These are phyloP conservation scores for Magnaporthiopsis incrustans DNA, from an alignment of 2,329 filamentous ascomycete species.

Conservation along the genomic window DNA sequence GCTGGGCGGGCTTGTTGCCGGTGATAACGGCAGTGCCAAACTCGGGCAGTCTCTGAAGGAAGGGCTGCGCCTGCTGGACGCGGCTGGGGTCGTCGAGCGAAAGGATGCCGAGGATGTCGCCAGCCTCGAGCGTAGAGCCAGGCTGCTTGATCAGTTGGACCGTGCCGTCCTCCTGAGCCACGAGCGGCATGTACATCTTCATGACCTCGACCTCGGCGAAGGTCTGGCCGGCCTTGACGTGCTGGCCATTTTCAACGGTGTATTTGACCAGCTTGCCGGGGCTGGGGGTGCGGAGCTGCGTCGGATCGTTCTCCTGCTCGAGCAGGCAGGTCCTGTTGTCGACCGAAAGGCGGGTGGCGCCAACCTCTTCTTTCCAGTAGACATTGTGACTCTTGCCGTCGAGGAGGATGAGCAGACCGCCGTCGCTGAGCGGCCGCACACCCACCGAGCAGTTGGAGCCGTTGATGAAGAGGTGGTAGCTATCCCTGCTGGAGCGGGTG, in stretches of 20 bases:
- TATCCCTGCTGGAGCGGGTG: conserved; percentile 83
- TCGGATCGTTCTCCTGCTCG: conserved; percentile 98
- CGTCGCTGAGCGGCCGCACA: conserved; percentile 85
- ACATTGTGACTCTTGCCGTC: conserved; percentile 93
- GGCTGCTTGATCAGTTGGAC: conserved; percentile 99
- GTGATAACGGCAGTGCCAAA: conserved; percentile 80
- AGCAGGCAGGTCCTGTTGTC: conserved; percentile 97
- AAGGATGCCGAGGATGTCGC: conserved; percentile 96
- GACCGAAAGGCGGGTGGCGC: conserved; percentile 88
- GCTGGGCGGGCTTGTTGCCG: conserved; percentile 85
- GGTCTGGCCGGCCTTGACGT: conserved; percentile 84
- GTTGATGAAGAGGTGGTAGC: conserved; percentile 98
- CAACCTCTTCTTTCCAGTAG: conserved; percentile 99
- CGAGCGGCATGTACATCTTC: conserved; percentile 99
- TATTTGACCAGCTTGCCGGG: conserved; percentile 98
- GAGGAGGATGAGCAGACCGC: conserved; percentile 84
- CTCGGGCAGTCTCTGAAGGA: conserved; percentile 81
- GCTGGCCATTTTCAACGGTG: conserved; percentile 88
- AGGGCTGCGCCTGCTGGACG: conserved; percentile 93
- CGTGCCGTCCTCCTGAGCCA: conserved; percentile 89
- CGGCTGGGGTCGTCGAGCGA: conserved; percentile 90
- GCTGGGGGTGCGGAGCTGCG: conserved; percentile 87
- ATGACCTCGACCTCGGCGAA: conserved; percentile 99
- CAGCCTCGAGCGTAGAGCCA: conserved; percentile 92
- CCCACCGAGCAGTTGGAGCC: conserved; percentile 93